phyloP scores from a whole-genome alignment of 129 eudicot species.

The Centaurea solstitialis region DNA sequence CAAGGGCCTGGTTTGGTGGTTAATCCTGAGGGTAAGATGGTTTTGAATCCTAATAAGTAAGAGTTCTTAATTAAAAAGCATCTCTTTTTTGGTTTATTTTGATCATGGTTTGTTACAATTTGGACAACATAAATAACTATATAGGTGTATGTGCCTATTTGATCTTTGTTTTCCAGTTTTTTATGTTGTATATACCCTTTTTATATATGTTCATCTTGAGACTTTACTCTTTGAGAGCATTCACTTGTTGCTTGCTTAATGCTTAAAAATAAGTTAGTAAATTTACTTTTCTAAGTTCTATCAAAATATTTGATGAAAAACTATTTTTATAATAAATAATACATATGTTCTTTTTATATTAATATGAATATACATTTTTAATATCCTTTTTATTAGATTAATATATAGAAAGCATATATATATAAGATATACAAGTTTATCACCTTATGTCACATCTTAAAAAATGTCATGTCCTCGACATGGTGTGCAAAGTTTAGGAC shows the following conservation, averaged over 20 bases:
- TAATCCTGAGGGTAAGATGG: conserved; percentile 32
- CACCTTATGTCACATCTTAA: no score
- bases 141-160: conserved; percentile 16
- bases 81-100: neutral
- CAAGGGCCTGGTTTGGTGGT: conserved; percentile 28
- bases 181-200: conserved; percentile 2
- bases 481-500: no score
- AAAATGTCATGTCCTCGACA: no score
- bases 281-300: no score
- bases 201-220: neutral
- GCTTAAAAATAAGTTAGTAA: no score
- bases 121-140: conserved; percentile 14
- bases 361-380: no score
- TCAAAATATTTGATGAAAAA: no score
- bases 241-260: neutral
- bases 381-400: no score
- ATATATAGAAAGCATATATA: no score
- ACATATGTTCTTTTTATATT: no score
- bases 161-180: neutral
- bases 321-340: no score
- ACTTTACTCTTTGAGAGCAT: neutral
- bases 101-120: neutral
- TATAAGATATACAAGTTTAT: no score
- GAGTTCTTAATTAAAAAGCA: neutral
- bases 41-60: conserved; percentile 27